A percentile compares a stretch with the other conserved stretches of the same genome.
These are phyloP conservation scores for Fusarium graminum DNA, from an alignment of 2,329 filamentous ascomycete species.

Conservation along the genomic window DNA sequence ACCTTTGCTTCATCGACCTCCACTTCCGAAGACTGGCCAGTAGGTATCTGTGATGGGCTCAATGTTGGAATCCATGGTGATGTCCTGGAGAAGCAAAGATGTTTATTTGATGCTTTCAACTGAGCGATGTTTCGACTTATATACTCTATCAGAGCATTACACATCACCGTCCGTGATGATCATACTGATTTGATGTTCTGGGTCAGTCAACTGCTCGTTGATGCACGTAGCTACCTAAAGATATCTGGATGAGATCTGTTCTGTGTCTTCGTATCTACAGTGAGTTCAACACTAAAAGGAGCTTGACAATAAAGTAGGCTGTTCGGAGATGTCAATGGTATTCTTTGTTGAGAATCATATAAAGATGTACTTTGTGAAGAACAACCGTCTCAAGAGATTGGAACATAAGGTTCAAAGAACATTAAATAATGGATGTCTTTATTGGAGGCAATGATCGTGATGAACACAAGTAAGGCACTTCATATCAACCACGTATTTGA, in stretches of 20 bases:
- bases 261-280: neutral
- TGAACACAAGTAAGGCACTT: neutral
- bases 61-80: neutral
- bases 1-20: neutral
- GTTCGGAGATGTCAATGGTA: neutral
- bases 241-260: neutral
- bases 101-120: neutral
- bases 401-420: neutral
- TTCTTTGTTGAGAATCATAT: neutral
- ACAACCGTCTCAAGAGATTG: neutral
- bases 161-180: neutral
- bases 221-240: neutral
- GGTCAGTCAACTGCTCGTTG: neutral
- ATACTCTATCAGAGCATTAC: neutral
- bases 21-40: slow-evolving; percentile 10
- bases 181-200: neutral
- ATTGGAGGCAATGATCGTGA: neutral
- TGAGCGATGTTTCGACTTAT: neutral
- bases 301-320: neutral
- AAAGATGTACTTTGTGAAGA: neutral
- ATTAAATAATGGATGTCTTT: neutral
- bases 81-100: neutral
- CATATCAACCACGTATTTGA: neutral
- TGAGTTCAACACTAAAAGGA: neutral
- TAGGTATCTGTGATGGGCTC: slow-evolving; percentile 5